Conservation (phyloP, 192 early-diverging fungal genomes). For the Chytriomyces hyalinus region DNA sequence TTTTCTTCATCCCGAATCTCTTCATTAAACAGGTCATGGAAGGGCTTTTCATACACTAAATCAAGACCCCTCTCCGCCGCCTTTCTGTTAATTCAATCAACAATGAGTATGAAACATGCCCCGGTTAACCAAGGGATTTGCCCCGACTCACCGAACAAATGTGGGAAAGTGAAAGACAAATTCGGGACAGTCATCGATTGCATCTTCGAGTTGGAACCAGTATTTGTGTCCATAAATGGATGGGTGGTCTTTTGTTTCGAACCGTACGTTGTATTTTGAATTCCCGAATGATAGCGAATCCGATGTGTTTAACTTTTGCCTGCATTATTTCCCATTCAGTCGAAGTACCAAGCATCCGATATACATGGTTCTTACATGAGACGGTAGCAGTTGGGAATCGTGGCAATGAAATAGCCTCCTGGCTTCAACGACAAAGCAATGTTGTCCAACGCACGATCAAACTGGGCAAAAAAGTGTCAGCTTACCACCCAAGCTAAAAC, state of each 20-base stretch:
- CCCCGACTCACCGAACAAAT: constrained; percentile 61
- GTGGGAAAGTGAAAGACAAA: constrained; percentile 88
- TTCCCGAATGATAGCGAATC: constrained; percentile 79
- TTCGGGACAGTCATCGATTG: constrained; percentile 95
- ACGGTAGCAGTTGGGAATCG: constrained; percentile 91
- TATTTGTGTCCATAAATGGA: constrained; percentile 82
- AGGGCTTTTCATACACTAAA: constrained; percentile 72
- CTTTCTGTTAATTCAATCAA: constrained; percentile 53
- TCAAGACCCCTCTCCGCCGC: constrained; percentile 83
- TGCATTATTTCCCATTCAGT: background rate
- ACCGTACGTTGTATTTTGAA: constrained; percentile 82
- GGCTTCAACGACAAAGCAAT: constrained; percentile 68
- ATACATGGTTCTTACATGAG: constrained; percentile 66
- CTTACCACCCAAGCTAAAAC: constrained; percentile 64
- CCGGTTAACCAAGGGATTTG: background rate
- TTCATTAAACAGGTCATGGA: constrained; percentile 83
- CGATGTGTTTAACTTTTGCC: constrained; percentile 49
- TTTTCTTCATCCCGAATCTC: constrained; percentile 60
- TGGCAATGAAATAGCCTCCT: constrained; percentile 88
- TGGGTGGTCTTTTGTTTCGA: constrained; percentile 71
- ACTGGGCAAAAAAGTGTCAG: constrained; percentile 78
- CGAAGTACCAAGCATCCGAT: background rate
- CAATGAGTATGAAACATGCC: background rate
- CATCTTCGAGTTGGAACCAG: constrained; percentile 90
- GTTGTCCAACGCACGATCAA: constrained; percentile 75